These are phyloP conservation scores for Kluyveromyces sp. DNA, from an alignment of 1,139 yeast genomes.

Conservation along the genomic window DNA sequence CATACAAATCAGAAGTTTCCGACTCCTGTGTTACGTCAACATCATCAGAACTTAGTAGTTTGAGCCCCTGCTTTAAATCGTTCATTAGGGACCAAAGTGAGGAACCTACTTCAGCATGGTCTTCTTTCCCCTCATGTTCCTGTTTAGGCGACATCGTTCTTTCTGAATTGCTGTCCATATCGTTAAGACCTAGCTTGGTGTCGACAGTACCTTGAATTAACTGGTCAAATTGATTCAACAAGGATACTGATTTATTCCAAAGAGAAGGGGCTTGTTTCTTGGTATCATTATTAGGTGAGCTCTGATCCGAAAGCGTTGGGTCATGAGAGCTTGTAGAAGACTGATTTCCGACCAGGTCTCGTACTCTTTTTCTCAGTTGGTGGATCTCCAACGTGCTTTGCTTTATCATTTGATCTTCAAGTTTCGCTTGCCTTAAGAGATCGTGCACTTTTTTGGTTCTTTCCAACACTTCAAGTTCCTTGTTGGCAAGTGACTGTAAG, in stretches of 20 bases:
- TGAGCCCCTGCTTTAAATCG: slow-evolving; percentile 9
- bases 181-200: slow-evolving; percentile 38
- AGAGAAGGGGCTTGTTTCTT: slow-evolving; percentile 25
- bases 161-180: slow-evolving; percentile 10
- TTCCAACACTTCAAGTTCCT: slow-evolving; percentile 30
- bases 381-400: slow-evolving; percentile 23
- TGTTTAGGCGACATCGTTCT: neutral
- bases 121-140: neutral
- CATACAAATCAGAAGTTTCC: too few species aligned
- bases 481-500: slow-evolving; percentile 27
- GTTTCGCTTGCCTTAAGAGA: slow-evolving; percentile 20
- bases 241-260: slow-evolving; percentile 49
- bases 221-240: slow-evolving; percentile 63
- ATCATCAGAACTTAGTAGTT: neutral
- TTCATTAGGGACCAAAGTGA: slow-evolving; percentile 9
- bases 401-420: slow-evolving; percentile 23
- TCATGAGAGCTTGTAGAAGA: neutral
- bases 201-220: slow-evolving; percentile 63
- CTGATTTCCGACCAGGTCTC: slow-evolving; percentile 3
- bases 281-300: neutral
- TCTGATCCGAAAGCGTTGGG: neutral
- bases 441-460: slow-evolving; percentile 30
- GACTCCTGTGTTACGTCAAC: neutral
- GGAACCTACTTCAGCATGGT: neutral
- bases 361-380: slow-evolving; percentile 24